phyloP scores from a whole-genome alignment of 352 stramenopile genomes.

The Pythium grandisporangium region DNA sequence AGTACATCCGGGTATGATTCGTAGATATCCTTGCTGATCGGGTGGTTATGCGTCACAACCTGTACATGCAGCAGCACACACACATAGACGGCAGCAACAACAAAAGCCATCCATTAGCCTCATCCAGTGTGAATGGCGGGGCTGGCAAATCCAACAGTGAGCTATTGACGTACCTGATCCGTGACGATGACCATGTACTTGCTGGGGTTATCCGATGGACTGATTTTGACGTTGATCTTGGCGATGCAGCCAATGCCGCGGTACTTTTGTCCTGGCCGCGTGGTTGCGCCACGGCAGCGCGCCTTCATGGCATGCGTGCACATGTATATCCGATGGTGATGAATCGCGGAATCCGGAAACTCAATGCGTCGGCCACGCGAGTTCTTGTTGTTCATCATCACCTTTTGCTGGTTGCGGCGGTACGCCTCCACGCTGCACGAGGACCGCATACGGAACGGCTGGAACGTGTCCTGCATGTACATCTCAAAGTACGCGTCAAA shows the following conservation, averaged over 20 bases:
- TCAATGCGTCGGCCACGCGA: slow-evolving; percentile 68
- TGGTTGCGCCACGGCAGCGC: slow-evolving; percentile 64
- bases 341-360: slow-evolving; percentile 72
- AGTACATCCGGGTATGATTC: slow-evolving; percentile 79
- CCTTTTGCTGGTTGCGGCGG: slow-evolving; percentile 78
- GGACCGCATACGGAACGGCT: slow-evolving; percentile 81
- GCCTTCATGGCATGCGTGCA: slow-evolving; percentile 85
- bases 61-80: slow-evolving; percentile 7
- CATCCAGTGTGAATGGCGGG: not conserved
- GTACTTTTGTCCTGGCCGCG: slow-evolving; percentile 71
- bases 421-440: slow-evolving; percentile 79
- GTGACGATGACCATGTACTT: slow-evolving; percentile 87
- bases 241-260: slow-evolving; percentile 76
- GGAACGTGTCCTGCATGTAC: slow-evolving; percentile 85
- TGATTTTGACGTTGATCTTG: slow-evolving; percentile 87
- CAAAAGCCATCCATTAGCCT: too few species aligned
- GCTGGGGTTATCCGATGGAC: slow-evolving; percentile 61
- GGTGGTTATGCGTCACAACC: slow-evolving; percentile 81
- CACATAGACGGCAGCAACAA: too few species aligned
- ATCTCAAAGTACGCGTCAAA: slow-evolving; percentile 83
- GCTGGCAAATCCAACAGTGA: not conserved
- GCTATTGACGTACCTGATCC: slow-evolving; percentile 43
- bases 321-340: slow-evolving; percentile 87
- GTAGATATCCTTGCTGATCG: slow-evolving; percentile 79
- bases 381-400: slow-evolving; percentile 86